Evolutionary conservation across 1,284 basidiomycete species (phyloP), one percentile per base, ranked within the genome.

Genomic region (Amylostereum chailletii): DNA sequence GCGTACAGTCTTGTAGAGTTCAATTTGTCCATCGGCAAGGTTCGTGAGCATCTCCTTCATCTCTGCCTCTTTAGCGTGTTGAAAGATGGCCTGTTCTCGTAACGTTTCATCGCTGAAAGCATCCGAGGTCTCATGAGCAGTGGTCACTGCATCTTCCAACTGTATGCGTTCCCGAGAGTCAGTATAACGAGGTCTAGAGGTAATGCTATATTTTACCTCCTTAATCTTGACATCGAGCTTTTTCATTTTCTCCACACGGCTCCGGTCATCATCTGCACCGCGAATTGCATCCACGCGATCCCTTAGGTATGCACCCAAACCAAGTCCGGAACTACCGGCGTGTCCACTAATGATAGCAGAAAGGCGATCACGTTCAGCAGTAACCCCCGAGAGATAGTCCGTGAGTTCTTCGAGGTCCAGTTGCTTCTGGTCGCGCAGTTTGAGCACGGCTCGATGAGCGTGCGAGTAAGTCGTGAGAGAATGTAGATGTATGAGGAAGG

Each of bases 351-450:
- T 86, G 45, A 94, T 74, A 1, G 91, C 90, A 10, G 91, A 84
- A 6, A 99, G 74, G 38, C 95, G 76, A 64, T 99, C 96, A 8
- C 95, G 85, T 68, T 99, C 95, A 5, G 82, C 75, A 0, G 91
- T 94, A 32, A 97, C 83, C 5, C 87, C 88, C 2, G 90, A 90
- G 4, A 99, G 76, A 66, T 99, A 99, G 50, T 94, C 90, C 4
- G 93, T 94, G 4, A 98, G 79, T 62, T 98, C 95, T 67, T 99
- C 95, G 58, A 98, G 97, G 65, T 99, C 95, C 48, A 98, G 81
- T 66, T 99, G 96, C 67, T 98, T 99, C 68, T 98, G 93, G 65
- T 99, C 96, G 43, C 96, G 84, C 34, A 97, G 76, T 66, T 92
- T 95, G 53, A 99, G 78, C 4, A 97, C 91, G 5, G 85, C 83